Percentiles rank a stretch among this genome's conserved stretches.
Conservation (phyloP, 345 rosid genomes). For the Psidium friedrichsthalianum region DNA sequence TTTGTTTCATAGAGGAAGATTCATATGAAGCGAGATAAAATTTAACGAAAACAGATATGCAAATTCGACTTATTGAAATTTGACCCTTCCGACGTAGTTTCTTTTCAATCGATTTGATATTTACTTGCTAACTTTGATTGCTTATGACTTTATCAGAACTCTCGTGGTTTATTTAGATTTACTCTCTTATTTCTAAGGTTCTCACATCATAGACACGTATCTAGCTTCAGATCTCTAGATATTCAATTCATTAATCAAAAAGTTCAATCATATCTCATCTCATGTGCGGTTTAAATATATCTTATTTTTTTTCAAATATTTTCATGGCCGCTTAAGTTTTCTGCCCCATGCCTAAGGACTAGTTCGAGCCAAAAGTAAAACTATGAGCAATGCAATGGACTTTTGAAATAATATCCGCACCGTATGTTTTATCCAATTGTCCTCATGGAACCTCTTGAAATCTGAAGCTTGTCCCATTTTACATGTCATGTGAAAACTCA, state of each 20-base stretch:
- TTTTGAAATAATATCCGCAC: neutral
- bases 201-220: rapidly evolving
- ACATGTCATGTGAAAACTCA: neutral
- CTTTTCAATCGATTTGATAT: neutral
- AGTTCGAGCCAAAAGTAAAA: neutral
- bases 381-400: neutral
- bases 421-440: neutral
- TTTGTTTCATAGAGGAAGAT: neutral
- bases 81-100: neutral
- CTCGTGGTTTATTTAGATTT: neutral
- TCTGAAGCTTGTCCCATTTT: neutral
- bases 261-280: neutral
- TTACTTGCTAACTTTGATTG: neutral
- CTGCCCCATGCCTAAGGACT: neutral
- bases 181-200: neutral
- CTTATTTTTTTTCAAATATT: neutral
- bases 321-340: neutral
- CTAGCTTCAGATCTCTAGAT: neutral
- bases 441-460: neutral
- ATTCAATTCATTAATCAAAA: neutral
- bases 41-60: neutral
- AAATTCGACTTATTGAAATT: neutral
- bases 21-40: neutral
- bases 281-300: neutral
- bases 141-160: neutral